Base-by-base conservation (phyloP, 2,329 filamentous ascomycete species). In the Dactylellina parvicollis region DNA sequence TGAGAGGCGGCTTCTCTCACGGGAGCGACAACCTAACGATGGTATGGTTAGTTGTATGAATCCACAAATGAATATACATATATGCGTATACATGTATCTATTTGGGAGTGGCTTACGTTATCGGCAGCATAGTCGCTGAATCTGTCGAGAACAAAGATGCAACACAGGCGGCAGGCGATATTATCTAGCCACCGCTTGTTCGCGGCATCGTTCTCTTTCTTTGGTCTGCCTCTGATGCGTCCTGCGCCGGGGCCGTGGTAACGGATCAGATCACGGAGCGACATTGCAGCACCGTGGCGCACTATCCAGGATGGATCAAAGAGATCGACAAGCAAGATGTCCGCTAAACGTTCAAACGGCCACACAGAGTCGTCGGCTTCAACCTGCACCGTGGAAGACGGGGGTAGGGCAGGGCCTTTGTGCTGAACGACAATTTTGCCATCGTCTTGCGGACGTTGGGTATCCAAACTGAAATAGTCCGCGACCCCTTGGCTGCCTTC, bases 51-150 rank as follows among this genome's bases (percentile, higher is more conserved):
- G 50, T 2, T 40, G n/a, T 20, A 3, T 16, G n/a, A 20, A 32
- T 50, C 14, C 34, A 57, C 24, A 24, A n/a, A 57, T 65, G 28
- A 70, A 65, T 47, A 62, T 16, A 28, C 30, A 5, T n/a, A 4
- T 14, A 5, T 9, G 34, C 34, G 5, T 32, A 32, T 12, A 32
- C 12, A n/a, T 14, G 16, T 14, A 38, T 14, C 10, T 50, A 18
- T 50, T 16, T 32, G 30, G 40, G 28, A 26, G 18, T 57, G 24
- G 34, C 76, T 46, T 75, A 78, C 77, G 59, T 92, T 99, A 80
- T 99, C 95, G 3, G 93, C 96, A 70, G 96, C 95, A 82, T 97
- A 99, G 79, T 99, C 95, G 65, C 93, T 96, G 79, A 99, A 99
- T 59, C 93, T 89, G 82, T 99, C 95, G 14, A 99, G 88, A 89